These are phyloP conservation scores for Coemansia sp. DNA, from an alignment of 192 early-diverging fungal species.

Conservation along the genomic window DNA sequence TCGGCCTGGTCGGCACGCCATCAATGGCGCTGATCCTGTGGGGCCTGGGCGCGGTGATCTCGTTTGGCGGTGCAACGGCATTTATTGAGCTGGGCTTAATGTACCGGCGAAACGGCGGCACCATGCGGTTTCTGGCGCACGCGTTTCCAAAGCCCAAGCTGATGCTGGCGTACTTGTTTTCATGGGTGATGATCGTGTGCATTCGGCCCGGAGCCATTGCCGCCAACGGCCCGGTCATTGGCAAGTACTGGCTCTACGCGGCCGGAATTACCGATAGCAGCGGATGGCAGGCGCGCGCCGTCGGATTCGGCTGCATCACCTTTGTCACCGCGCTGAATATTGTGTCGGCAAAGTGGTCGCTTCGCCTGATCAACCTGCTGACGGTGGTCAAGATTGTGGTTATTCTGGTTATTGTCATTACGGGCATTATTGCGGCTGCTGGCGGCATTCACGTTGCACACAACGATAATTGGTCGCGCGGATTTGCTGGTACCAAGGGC, in stretches of 20 bases:
- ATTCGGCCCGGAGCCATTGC: slow-evolving; percentile 55
- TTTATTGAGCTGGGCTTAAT: slow-evolving; percentile 90
- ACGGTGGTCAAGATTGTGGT: slow-evolving; percentile 70
- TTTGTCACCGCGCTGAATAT: slow-evolving; percentile 64
- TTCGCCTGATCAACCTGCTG: slow-evolving; percentile 67
- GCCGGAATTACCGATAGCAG: slow-evolving; percentile 8
- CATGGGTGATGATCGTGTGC: slow-evolving; percentile 50
- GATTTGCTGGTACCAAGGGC: slow-evolving; percentile 59
- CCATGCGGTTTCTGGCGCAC: slow-evolving; percentile 77
- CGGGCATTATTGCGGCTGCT: slow-evolving; percentile 63
- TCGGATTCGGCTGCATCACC: slow-evolving; percentile 59
- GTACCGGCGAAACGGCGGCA: slow-evolving; percentile 82
- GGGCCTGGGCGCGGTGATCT: slow-evolving; percentile 67
- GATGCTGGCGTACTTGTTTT: slow-evolving; percentile 55
- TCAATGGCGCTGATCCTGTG: slow-evolving; percentile 73
- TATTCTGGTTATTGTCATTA: slow-evolving; percentile 61
- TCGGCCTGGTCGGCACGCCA: slow-evolving; percentile 59
- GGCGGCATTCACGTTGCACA: slow-evolving; percentile 44
- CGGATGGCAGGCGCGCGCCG: slow-evolving; percentile 52
- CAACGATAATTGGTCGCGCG: slow-evolving; percentile 54
- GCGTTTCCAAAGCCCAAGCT: slow-evolving; percentile 55
- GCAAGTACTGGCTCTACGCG: slow-evolving; percentile 57
- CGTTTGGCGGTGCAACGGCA: slow-evolving; percentile 76
- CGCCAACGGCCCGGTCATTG: slow-evolving; percentile 52
- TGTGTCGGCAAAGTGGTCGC: slow-evolving; percentile 59